Base-by-base conservation (phyloP, 176 grass and related monocot genomes). In the Oryza glumipatula region DNA sequence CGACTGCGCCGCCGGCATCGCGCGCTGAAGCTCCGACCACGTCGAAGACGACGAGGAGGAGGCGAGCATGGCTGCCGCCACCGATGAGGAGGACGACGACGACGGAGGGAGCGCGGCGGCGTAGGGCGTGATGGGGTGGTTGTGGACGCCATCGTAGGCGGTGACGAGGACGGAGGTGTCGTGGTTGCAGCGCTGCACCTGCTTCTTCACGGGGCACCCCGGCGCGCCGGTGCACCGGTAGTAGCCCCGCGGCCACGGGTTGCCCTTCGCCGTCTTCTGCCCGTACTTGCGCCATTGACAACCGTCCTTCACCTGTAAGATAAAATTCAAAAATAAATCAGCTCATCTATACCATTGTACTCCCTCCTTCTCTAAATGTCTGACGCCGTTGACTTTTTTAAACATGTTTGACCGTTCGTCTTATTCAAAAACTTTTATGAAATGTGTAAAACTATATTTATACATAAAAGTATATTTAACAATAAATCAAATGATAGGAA, bases 271-370 rank as follows among this genome's bases (percentile, higher is more conserved):
- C 41, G 84, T 86, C 80, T 96, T 96, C 84, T 96, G 94, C 9
- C 94, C 94, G 76, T 96, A 96, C 83, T 96, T 96, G 4, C 94
- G 92, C 94, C 94, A 96, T 13, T 91, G 89, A 56, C 89, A 91
- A 11, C 94, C 91, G 75, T 96, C 94, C 38, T 85, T 89, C 80
- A 94, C 86, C 92, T 94, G 73, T 15, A 74, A 24, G 2, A 5
- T 43, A 15, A 60, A 4, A 5, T 52, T 52, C 6, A 4, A 15
- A 49, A 49, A 49, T 0, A 49, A 3, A 47, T 13, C 45, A 47
- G 44, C 11, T 3, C 45, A 12, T 13, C 11, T 13, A 47, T 47
- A 13, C 45, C 45, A 47, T 46, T 43, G 5, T 6, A 24, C 24
- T 24, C 24, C 1, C 24, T 24, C 24, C 24, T 24, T 24, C 24